These are phyloP conservation scores for Aspergillus saccharolyticus DNA, from an alignment of 495 filamentous ascomycete genomes.

Conservation along the genomic window DNA sequence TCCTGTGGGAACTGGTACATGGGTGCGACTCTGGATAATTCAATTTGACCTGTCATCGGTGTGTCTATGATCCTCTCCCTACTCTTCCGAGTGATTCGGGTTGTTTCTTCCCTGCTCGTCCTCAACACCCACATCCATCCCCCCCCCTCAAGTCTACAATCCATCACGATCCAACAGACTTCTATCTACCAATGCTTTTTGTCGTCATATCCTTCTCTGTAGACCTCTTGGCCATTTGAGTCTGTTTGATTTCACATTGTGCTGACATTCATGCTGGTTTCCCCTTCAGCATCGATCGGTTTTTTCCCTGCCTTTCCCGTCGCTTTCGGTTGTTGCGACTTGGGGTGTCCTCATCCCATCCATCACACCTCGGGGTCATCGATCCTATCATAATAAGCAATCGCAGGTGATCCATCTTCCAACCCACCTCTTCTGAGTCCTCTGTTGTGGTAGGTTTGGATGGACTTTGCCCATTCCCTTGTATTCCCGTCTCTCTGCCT, in stretches of 20 bases:
- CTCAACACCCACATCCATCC: slow-evolving; percentile 11
- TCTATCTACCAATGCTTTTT: slow-evolving; percentile 21
- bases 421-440: slow-evolving; percentile 22
- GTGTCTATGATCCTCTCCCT: slow-evolving; percentile 35
- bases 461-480: slow-evolving; percentile 29
- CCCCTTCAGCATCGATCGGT: slow-evolving; percentile 23
- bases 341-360: slow-evolving; percentile 31
- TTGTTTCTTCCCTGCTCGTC: slow-evolving; percentile 22
- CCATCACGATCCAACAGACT: slow-evolving; percentile 32
- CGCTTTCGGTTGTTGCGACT: slow-evolving; percentile 43
- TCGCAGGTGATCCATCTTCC: slow-evolving; percentile 38
- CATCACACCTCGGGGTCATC: slow-evolving; percentile 29
- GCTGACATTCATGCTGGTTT: slow-evolving; percentile 25
- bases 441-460: slow-evolving; percentile 43
- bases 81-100: slow-evolving; percentile 37
- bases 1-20: slow-evolving; percentile 17
- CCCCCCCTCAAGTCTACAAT: slow-evolving; percentile 21
- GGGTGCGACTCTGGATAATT: slow-evolving; percentile 29
- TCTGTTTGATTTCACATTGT: slow-evolving; percentile 17
- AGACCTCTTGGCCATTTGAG: slow-evolving; percentile 21
- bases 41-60: slow-evolving; percentile 31
- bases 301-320: slow-evolving; percentile 31
- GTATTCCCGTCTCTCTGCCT: slow-evolving; percentile 24
- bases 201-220: slow-evolving; percentile 6
- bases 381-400: slow-evolving; percentile 24